Evolutionary conservation across 2,329 filamentous ascomycete genomes (phyloP).

Genomic region (Cercospora berteroae): DNA sequence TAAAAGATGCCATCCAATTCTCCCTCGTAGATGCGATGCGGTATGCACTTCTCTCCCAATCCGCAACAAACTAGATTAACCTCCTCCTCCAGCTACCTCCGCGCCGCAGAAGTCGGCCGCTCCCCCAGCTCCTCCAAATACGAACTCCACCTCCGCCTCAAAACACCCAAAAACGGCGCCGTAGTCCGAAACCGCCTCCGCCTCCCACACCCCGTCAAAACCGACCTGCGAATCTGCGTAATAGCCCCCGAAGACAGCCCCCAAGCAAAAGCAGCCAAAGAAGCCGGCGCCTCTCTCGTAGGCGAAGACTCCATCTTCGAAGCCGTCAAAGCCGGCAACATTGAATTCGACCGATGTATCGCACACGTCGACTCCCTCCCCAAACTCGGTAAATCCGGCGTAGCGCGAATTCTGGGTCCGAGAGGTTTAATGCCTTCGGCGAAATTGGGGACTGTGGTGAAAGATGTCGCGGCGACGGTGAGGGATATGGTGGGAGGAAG

Average conservation of each 20-base stretch:
- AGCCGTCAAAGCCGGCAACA: slow-evolving; percentile 68
- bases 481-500: slow-evolving; percentile 79
- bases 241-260: slow-evolving; percentile 81
- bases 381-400: slow-evolving; percentile 74
- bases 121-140: slow-evolving; percentile 76
- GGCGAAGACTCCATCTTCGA: slow-evolving; percentile 86
- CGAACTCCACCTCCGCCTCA: slow-evolving; percentile 79
- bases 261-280: slow-evolving; percentile 68
- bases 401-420: slow-evolving; percentile 82
- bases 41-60: slow-evolving; percentile 44
- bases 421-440: slow-evolving; percentile 87
- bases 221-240: slow-evolving; percentile 83
- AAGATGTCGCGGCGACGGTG: slow-evolving; percentile 71
- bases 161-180: slow-evolving; percentile 79
- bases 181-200: slow-evolving; percentile 83
- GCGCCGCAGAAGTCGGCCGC: slow-evolving; percentile 85
- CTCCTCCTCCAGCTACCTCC: slow-evolving; percentile 66
- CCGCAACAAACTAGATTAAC: not conserved
- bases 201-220: slow-evolving; percentile 85
- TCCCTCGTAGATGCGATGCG: slow-evolving; percentile 90
- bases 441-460: slow-evolving; percentile 86
- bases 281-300: slow-evolving; percentile 76
- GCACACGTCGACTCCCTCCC: slow-evolving; percentile 77
- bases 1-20: slow-evolving; percentile 69
- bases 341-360: slow-evolving; percentile 86